Evolutionary conservation across 148 eudicot species (phyloP).

Genomic region (Diospyros lotus): DNA sequence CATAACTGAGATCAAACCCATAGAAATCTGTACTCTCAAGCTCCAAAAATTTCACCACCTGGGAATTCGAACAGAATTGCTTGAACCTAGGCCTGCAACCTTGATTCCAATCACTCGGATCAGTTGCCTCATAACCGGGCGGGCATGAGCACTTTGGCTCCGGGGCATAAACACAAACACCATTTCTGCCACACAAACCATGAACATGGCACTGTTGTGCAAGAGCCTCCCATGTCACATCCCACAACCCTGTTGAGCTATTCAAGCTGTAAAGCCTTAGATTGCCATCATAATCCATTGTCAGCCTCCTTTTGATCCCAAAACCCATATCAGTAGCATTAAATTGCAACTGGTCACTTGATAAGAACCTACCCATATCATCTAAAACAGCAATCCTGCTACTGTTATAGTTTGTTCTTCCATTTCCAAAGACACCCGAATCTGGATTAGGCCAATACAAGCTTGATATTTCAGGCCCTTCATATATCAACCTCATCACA

Average conservation of each 20-base stretch:
- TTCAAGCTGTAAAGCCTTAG: slow-evolving; percentile 42
- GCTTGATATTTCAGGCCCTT: no score
- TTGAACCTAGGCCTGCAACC: slow-evolving; percentile 45
- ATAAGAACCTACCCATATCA: no score
- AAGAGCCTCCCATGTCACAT: slow-evolving; percentile 40
- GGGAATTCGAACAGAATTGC: slow-evolving; percentile 17
- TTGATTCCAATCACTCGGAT: no score
- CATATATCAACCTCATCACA: slow-evolving; percentile 18
- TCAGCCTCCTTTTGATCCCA: no score
- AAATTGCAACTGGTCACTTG: slow-evolving; percentile 29
- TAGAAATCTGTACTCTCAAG: slow-evolving; percentile 36
- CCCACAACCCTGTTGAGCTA: slow-evolving; percentile 32
- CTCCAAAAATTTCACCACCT: slow-evolving; percentile 29
- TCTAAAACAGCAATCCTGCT: slow-evolving; percentile 24
- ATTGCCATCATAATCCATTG: slow-evolving; percentile 48
- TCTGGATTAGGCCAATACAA: slow-evolving; percentile 24
- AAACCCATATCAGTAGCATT: slow-evolving; percentile 32
- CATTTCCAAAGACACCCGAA: not conserved
- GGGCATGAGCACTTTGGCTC: slow-evolving; percentile 40
- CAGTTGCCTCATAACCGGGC: slow-evolving; percentile 26
- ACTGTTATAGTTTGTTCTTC: no score
- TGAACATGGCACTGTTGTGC: slow-evolving; percentile 27
- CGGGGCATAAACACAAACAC: slow-evolving; percentile 38
- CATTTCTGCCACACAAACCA: no score
- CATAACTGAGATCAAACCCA: slow-evolving; percentile 36